Evolutionary conservation across 345 rosid genomes (phyloP), one percentile per base, ranked within the genome.

Genomic region (Carallia brachiata): DNA sequence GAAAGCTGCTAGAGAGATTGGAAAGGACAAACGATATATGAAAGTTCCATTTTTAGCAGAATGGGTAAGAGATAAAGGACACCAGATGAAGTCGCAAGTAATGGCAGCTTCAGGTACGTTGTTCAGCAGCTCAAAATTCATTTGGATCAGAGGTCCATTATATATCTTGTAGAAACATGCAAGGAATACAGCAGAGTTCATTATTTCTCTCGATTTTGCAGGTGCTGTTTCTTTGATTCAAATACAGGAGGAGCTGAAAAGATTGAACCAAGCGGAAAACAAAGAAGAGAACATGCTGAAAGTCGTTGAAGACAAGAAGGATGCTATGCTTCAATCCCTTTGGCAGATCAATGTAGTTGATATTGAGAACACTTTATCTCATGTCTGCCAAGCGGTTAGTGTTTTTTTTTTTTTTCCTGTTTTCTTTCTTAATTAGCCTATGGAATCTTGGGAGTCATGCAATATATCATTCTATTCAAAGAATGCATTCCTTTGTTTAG

Each of bases 1-100:
- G 74, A 85, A 89, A 90, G 97, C 96, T 65, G 84, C 97, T 7
- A 92, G 52, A 74, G 97, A 92, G 82, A 85, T 95, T 27, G 99
- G 99, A 36, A 92, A 87, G 77, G 97, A 92, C 77, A 95, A 65
- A 74, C 84, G 92, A 39, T 87, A 69, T 65, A 90, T 91, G 96
- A 91, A 84, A 79, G 97, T 94, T 36, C 98, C 98, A 8, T 94
- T 85, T 81, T 78, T 94, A 79, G 98, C 97, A 19, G 98, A 95
- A 70, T 95, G 99, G 99, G 99, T 91, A 58, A 86, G 99, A n/a
- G 94, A 89, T 73, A 95, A 92, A 77, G 97, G 99, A 36, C 99
- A 95, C 81, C 78, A 63, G 52, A 83, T 95, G 52, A 95, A 92
- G 72, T 95, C 99, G 19, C 97, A 95, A 90, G 96, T 92, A 16